A percentile compares a stretch with the other conserved stretches of the same genome.
Evolutionary conservation across 768 basidiomycete species (phyloP).

Genomic region (Boletus eberwhitei): DNA sequence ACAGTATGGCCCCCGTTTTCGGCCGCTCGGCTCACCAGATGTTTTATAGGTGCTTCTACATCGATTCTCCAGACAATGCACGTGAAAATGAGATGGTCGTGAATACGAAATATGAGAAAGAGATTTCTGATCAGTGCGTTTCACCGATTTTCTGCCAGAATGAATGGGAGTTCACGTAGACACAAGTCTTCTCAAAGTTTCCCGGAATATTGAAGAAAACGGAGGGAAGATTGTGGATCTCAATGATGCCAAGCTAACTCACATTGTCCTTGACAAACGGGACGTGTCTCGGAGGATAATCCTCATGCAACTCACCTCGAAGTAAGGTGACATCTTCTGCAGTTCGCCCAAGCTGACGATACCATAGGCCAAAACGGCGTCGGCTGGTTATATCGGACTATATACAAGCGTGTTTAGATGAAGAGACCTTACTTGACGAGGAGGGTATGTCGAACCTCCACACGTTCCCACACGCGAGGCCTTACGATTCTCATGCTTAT

Average conservation of each 20-base stretch:
- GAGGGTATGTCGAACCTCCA: slow-evolving; percentile 45
- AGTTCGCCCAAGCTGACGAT: slow-evolving; percentile 8
- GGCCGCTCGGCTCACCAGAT: not conserved
- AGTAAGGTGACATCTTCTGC: slow-evolving; percentile 43
- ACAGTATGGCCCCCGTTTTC: not conserved
- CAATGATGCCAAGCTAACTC: slow-evolving; percentile 77
- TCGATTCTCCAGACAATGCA: slow-evolving; percentile 81
- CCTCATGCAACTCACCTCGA: slow-evolving; percentile 66
- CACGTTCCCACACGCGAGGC: not conserved
- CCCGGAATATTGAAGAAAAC: slow-evolving; percentile 53
- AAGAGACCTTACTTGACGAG: slow-evolving; percentile 79
- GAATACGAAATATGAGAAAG: slow-evolving; percentile 49
- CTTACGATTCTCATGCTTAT: not conserved
- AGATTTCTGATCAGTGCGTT: slow-evolving; percentile 53
- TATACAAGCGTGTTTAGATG: slow-evolving; percentile 76
- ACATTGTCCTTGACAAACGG: slow-evolving; percentile 80
- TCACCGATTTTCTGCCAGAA: not conserved
- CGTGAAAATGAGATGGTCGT: slow-evolving; percentile 57
- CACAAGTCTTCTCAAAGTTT: slow-evolving; percentile 53
- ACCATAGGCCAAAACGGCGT: slow-evolving; percentile 70
- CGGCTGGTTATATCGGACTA: slow-evolving; percentile 77
- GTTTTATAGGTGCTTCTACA: slow-evolving; percentile 73
- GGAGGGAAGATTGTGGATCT: slow-evolving; percentile 74
- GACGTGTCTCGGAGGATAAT: slow-evolving; percentile 71
- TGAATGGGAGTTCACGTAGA: not conserved